phyloP scores from a whole-genome alignment of 306 rosid species.

The Gillenia trifoliata region DNA sequence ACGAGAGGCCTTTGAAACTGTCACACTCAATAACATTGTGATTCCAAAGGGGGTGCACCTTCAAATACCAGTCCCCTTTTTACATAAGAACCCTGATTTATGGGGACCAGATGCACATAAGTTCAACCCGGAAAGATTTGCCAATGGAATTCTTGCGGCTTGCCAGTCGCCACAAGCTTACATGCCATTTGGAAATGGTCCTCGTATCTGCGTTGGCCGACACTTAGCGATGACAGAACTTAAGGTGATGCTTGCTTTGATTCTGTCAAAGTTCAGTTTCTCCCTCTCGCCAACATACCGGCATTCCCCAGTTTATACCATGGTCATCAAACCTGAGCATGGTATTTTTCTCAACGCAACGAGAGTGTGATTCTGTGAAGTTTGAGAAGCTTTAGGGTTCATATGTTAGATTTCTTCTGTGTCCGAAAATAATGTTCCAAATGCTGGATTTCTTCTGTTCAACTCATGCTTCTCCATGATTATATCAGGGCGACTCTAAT shows the following conservation, averaged over 20 bases:
- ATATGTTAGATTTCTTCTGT: background rate
- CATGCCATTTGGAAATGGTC: slow-evolving; percentile 55
- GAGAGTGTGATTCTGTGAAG: background rate
- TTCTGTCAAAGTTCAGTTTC: slow-evolving; percentile 27
- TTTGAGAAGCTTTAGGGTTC: background rate
- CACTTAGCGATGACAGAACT: slow-evolving; percentile 52
- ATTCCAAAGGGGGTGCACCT: slow-evolving; percentile 57
- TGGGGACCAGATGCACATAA: slow-evolving; percentile 58
- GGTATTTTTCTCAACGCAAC: slow-evolving; percentile 20
- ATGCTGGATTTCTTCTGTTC: background rate
- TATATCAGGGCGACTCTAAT: background rate
- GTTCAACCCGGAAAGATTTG: slow-evolving; percentile 65
- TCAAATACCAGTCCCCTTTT: slow-evolving; percentile 43
- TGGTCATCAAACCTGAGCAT: slow-evolving; percentile 25
- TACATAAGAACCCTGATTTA: slow-evolving; percentile 42
- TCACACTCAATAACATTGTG: slow-evolving; percentile 34
- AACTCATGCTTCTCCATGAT: background rate
- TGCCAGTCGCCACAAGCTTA: slow-evolving; percentile 47
- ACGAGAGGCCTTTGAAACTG: slow-evolving; percentile 38
- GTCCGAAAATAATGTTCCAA: background rate
- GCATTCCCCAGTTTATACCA: slow-evolving; percentile 27
- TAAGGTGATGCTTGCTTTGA: slow-evolving; percentile 39
- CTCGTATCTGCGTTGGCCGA: slow-evolving; percentile 54
- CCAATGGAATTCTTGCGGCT: slow-evolving; percentile 46
- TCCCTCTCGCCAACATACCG: slow-evolving; percentile 24